These are phyloP conservation scores for Chalciporus sp. DNA, from an alignment of 1,284 basidiomycete genomes.

Conservation along the genomic window DNA sequence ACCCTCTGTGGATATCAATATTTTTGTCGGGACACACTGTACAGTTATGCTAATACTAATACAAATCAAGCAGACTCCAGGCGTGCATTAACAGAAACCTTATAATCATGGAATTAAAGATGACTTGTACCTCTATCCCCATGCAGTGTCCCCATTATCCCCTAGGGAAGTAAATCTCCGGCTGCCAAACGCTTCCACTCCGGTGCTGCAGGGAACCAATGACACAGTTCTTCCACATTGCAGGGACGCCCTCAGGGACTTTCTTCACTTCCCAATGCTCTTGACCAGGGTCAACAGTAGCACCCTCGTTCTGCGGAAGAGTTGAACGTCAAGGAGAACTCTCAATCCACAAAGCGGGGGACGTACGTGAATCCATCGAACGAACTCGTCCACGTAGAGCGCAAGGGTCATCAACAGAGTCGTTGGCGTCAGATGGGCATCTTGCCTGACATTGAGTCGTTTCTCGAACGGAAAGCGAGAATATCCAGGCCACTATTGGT, in stretches of 20 bases:
- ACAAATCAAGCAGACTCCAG: constrained; percentile 10
- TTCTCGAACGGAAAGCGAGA: constrained; percentile 32
- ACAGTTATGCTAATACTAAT: background rate
- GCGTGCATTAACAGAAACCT: constrained; percentile 11
- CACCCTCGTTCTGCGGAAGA: constrained; percentile 23
- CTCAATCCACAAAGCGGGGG: background rate
- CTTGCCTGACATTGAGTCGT: constrained; percentile 28
- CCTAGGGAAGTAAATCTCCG: constrained; percentile 38
- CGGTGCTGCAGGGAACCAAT: constrained; percentile 42
- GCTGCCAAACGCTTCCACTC: constrained; percentile 43
- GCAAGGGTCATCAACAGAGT: constrained; percentile 33
- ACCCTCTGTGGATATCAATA: background rate
- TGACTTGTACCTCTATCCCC: constrained; percentile 7
- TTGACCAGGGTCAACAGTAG: constrained; percentile 34
- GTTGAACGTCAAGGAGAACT: background rate
- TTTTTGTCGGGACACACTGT: background rate
- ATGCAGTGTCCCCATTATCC: constrained; percentile 19
- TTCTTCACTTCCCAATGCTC: constrained; percentile 36
- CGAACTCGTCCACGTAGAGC: constrained; percentile 29
- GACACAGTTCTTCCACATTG: constrained; percentile 34
- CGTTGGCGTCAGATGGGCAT: constrained; percentile 19
- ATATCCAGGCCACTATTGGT: constrained; percentile 40
- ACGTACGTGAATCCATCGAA: constrained; percentile 32
- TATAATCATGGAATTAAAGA: constrained; percentile 10
- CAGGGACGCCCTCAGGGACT: constrained; percentile 9